These are phyloP conservation scores for Naganishia randhawae DNA, from an alignment of 768 basidiomycete genomes.

Conservation along the genomic window DNA sequence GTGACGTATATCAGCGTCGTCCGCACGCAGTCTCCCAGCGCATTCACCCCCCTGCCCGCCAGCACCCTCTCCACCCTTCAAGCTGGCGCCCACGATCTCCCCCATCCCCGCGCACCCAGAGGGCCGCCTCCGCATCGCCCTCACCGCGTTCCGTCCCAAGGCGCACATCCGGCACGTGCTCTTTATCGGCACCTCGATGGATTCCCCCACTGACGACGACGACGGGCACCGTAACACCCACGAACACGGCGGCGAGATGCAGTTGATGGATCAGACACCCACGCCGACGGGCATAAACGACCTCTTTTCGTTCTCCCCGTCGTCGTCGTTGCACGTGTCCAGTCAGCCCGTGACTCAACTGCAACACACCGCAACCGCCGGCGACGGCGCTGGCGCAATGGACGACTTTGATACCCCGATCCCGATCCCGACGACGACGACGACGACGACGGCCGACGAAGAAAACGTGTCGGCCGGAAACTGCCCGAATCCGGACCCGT, in stretches of 20 bases:
- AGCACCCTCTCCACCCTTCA: not conserved
- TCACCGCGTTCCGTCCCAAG: not conserved
- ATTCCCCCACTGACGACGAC: not conserved
- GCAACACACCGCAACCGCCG: not conserved
- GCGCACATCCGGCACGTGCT: not conserved
- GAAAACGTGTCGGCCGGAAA: too few species aligned
- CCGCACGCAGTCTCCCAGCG: not conserved
- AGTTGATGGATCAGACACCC: conserved; percentile 22
- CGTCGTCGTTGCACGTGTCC: not conserved
- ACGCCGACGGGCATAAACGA: conserved; percentile 17
- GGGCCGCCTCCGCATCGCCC: not conserved
- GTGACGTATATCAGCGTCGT: too few species aligned
- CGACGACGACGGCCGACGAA: too few species aligned
- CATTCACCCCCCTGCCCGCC: not conserved
- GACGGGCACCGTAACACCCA: not conserved
- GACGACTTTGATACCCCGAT: conserved; percentile 18
- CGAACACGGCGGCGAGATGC: conserved; percentile 17
- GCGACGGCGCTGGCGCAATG: not conserved
- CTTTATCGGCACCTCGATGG: not conserved
- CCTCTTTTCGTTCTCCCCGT: conserved; percentile 13
- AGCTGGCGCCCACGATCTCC: conserved; percentile 11
- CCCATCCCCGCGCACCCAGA: conserved; percentile 6
- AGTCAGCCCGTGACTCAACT: conserved; percentile 1
- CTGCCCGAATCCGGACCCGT: not conserved
- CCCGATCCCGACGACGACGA: too few species aligned